Evolutionary conservation across 2,329 filamentous ascomycete species (phyloP).

Genomic region (Sclerotinia nivalis): DNA sequence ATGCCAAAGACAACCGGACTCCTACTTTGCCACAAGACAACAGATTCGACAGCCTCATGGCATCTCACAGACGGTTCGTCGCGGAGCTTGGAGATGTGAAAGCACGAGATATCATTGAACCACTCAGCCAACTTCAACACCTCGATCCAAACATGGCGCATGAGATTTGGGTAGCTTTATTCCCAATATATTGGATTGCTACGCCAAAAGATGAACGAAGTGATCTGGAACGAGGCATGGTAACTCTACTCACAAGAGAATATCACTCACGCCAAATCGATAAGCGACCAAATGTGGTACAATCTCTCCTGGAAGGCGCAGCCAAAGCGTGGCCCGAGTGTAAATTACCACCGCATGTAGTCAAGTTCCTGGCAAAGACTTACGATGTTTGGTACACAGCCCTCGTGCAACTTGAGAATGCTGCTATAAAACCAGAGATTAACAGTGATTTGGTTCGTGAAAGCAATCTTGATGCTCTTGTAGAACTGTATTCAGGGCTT

Average conservation of each 20-base stretch:
- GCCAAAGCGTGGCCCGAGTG: constrained; percentile 83
- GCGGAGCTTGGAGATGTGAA: constrained; percentile 82
- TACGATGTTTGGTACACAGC: constrained; percentile 99
- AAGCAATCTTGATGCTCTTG: constrained; percentile 93
- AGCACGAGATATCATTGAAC: constrained; percentile 84
- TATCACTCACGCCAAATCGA: constrained; percentile 94
- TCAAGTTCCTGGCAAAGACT: constrained; percentile 91
- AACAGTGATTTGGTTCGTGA: constrained; percentile 85
- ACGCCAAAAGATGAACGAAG: constrained; percentile 82
- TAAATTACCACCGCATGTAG: constrained; percentile 90
- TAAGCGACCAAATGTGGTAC: constrained; percentile 91
- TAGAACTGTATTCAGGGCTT: constrained; percentile 85
- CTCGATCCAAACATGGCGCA: constrained; percentile 79
- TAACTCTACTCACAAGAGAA: constrained; percentile 89
- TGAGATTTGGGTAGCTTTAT: constrained; percentile 86
- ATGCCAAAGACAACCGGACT: constrained; percentile 66
- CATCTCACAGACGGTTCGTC: constrained; percentile 79
- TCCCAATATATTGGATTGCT: constrained; percentile 92
- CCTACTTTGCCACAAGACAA: constrained; percentile 75
- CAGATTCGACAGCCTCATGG: constrained; percentile 76
- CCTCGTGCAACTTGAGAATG: constrained; percentile 84
- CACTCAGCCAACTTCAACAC: constrained; percentile 89
- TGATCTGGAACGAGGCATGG: constrained; percentile 87
- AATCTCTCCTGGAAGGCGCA: constrained; percentile 85
- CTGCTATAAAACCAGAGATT: constrained; percentile 73